Evolutionary conservation across 2,329 filamentous ascomycete genomes (phyloP).

Genomic region (Pseudogymnoascus sp.): DNA sequence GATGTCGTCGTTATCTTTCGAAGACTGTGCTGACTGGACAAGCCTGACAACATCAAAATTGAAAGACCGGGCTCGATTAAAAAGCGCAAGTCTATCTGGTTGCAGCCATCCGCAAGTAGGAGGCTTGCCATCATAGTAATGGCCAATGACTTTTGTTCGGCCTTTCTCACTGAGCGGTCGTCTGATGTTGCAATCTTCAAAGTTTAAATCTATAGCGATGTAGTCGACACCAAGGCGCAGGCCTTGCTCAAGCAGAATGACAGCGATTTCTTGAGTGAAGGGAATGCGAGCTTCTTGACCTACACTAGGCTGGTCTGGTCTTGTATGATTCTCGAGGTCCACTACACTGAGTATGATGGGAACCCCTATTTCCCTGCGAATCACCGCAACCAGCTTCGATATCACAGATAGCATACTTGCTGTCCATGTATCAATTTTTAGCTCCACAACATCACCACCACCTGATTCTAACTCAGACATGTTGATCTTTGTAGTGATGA

Average conservation of each 20-base stretch:
- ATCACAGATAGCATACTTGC: constrained; percentile 41
- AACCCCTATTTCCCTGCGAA: constrained; percentile 47
- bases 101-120: constrained; percentile 40
- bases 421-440: constrained; percentile 52
- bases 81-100: constrained; percentile 39
- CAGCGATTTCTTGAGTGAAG: constrained; percentile 34
- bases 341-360: constrained; percentile 53
- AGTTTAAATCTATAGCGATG: constrained; percentile 53
- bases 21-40: constrained; percentile 40
- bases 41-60: constrained; percentile 51
- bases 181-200: constrained; percentile 37
- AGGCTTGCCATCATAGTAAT: constrained; percentile 34
- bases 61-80: constrained; percentile 41
- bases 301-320: not conserved
- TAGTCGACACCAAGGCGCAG: constrained; percentile 60
- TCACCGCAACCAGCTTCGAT: constrained; percentile 48
- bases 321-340: constrained; percentile 29
- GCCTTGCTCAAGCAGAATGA: constrained; percentile 54
- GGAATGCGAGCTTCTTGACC: constrained; percentile 1
- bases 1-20: constrained; percentile 42
- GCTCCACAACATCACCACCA: constrained; percentile 51
- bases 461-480: constrained; percentile 46
- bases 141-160: constrained; percentile 46
- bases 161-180: constrained; percentile 42
- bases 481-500: constrained; percentile 43